Conservation (phyloP, 345 rosid species). For the Syzygium oleosum region DNA sequence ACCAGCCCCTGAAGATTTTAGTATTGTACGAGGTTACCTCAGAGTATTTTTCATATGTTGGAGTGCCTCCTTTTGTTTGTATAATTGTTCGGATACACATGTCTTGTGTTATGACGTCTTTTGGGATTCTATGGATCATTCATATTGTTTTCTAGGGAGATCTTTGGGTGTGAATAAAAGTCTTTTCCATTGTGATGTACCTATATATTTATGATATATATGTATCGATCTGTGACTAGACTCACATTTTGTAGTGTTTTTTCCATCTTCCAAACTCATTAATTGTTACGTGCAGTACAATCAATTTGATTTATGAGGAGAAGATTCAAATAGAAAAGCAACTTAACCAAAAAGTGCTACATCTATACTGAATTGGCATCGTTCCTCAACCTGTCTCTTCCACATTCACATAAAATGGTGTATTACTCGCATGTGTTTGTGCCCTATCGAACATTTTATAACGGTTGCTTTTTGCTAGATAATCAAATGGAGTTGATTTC, state of each 20-base stretch:
- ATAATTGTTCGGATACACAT: background rate
- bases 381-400: background rate
- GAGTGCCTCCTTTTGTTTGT: background rate
- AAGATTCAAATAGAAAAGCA: background rate
- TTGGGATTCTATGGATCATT: background rate
- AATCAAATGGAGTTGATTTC: background rate
- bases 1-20: slow-evolving; percentile 6
- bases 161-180: background rate
- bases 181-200: background rate
- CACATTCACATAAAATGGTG: background rate
- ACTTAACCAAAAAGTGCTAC: background rate
- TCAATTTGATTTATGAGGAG: background rate
- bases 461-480: background rate
- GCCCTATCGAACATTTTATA: background rate
- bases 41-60: background rate
- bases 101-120: background rate
- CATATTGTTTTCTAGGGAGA: background rate
- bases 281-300: background rate
- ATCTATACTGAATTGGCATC: background rate
- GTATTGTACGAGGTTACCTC: background rate
- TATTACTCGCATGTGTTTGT: background rate
- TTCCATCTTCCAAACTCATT: background rate
- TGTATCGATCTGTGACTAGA: background rate
- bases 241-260: background rate
- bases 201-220: background rate